Conservation (phyloP, 176 grass and related monocot genomes). For the Rhynchospora tenuis region DNA sequence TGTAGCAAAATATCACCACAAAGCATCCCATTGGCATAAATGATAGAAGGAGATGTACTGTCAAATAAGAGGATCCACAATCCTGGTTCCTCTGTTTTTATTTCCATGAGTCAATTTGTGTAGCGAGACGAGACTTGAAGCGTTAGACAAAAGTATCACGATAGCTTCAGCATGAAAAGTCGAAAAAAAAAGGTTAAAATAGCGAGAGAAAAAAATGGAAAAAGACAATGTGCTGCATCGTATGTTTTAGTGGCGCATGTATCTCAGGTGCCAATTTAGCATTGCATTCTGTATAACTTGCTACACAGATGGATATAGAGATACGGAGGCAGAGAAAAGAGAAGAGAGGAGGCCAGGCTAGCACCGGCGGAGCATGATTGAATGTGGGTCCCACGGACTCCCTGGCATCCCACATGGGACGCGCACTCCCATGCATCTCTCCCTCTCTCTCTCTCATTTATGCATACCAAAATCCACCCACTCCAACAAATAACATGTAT, state of each 20-base stretch:
- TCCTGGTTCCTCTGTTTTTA: background rate
- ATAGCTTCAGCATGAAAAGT: too few relatives aligned
- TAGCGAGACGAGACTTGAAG: background rate
- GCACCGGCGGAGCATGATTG: slow-evolving; percentile 38
- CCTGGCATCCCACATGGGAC: slow-evolving; percentile 43
- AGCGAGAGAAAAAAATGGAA: too few relatives aligned
- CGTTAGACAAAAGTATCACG: too few relatives aligned
- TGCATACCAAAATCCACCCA: slow-evolving; percentile 8
- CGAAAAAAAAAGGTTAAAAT: too few relatives aligned
- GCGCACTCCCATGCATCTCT: slow-evolving; percentile 21
- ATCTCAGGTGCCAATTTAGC: too few relatives aligned
- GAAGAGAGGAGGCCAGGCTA: slow-evolving; percentile 19
- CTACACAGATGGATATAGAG: background rate
- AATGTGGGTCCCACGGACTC: slow-evolving; percentile 24
- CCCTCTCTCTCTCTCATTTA: background rate
- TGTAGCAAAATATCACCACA: background rate
- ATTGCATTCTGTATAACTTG: too few relatives aligned
- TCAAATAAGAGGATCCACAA: background rate
- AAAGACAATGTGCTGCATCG: too few relatives aligned
- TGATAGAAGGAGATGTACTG: slow-evolving; percentile 6
- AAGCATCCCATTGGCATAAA: background rate
- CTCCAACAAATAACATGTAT: background rate
- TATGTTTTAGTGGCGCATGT: too few relatives aligned
- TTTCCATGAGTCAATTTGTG: background rate
- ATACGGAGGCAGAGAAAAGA: background rate